These are phyloP conservation scores for Solanum chilense DNA, from an alignment of 257 asterid genomes.

Conservation along the genomic window DNA sequence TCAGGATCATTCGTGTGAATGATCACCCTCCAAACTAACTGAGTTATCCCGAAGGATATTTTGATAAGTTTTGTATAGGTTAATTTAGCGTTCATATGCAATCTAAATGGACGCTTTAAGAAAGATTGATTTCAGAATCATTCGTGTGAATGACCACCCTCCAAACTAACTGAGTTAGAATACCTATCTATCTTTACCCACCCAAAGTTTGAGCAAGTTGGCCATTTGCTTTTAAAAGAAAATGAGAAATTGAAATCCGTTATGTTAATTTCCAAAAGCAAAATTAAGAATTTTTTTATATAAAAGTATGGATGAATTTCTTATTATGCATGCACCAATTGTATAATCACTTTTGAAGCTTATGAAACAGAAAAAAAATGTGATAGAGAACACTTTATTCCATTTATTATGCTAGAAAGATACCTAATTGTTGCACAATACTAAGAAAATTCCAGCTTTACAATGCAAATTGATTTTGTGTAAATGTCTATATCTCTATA, in stretches of 20 bases:
- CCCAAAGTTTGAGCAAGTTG: neutral
- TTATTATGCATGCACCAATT: neutral
- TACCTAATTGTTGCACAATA: too few species aligned
- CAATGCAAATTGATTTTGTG: too few species aligned
- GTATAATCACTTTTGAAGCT: neutral
- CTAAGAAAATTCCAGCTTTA: too few species aligned
- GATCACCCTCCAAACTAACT: neutral
- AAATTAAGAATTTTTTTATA: neutral
- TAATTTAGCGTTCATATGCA: neutral
- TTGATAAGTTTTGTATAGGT: neutral
- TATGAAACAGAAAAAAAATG: neutral
- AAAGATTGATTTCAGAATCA: too few species aligned
- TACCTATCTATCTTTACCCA: neutral
- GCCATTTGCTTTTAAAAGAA: neutral
- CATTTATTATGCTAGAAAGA: too few species aligned
- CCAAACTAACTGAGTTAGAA: too few species aligned
- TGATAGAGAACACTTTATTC: too few species aligned
- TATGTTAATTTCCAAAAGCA: neutral
- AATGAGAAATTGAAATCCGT: neutral
- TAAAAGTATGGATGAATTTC: neutral
- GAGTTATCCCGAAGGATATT: too few species aligned
- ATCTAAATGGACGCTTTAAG: too few species aligned
- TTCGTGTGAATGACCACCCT: too few species aligned
- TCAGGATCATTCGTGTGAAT: accelerated
- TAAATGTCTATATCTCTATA: too few species aligned